These are phyloP conservation scores for Blastomyces percursus DNA, from an alignment of 2,329 filamentous ascomycete species.

Conservation along the genomic window DNA sequence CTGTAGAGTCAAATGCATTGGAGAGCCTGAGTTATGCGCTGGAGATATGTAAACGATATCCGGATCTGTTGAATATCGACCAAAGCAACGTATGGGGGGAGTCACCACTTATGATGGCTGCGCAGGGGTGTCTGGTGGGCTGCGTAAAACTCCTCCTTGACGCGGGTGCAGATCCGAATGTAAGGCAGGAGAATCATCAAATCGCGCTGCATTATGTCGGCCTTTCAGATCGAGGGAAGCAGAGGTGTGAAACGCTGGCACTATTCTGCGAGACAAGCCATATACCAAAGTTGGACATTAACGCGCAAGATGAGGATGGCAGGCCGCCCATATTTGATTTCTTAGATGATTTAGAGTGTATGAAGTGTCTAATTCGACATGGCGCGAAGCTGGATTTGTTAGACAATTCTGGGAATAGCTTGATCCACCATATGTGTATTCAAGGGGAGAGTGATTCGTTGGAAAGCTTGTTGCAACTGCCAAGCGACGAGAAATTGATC, in stretches of 20 bases:
- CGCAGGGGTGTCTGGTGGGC: conserved; percentile 11
- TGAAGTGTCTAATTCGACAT: conserved; percentile 9
- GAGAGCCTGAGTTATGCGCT: conserved; percentile 10
- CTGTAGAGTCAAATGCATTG: conserved; percentile 13
- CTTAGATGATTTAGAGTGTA: conserved; percentile 12
- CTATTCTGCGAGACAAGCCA: conserved; percentile 7
- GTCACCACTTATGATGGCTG: conserved; percentile 13
- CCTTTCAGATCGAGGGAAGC: conserved; percentile 8
- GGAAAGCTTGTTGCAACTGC: conserved; percentile 7
- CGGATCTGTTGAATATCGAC: conserved; percentile 7
- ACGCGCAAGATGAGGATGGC: conserved; percentile 13
- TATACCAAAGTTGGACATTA: conserved; percentile 4
- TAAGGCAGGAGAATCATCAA: conserved; percentile 12
- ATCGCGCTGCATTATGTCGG: conserved; percentile 13
- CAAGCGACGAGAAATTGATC: background rate
- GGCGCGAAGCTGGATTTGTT: conserved; percentile 12
- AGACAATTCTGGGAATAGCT: conserved; percentile 11
- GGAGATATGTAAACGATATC: conserved; percentile 11
- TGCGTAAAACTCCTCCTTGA: conserved; percentile 11
- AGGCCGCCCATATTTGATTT: conserved; percentile 15
- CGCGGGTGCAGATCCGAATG: conserved; percentile 11
- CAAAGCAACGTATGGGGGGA: conserved; percentile 14
- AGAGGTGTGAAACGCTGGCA: conserved; percentile 8
- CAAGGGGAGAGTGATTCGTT: conserved; percentile 9
- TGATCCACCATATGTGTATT: conserved; percentile 14